Evolutionary conservation across 257 asterid species (phyloP), one percentile per base, ranked within the genome.

Genomic region (Fraxinus anomala): DNA sequence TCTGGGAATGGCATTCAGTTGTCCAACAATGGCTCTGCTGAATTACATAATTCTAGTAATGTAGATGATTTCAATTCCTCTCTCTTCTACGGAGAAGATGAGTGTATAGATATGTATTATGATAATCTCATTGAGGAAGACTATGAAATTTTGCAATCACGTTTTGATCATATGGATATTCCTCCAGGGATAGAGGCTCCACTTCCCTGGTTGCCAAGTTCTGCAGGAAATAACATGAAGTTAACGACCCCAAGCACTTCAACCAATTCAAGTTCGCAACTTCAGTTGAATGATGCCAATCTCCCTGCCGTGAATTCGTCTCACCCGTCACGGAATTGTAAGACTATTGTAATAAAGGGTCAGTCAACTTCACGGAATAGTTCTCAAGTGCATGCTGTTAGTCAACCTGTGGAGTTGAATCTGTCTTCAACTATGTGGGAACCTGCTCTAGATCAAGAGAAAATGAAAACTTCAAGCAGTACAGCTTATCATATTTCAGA

Each of bases 181-280:
- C 98, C 98, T 37, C 88, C 98, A 44, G 96, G 97, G 24, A 87
- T 91, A 51, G 98, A 92, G 92, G 92, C 85, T 19, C 81, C 91
- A 24, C 75, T 91, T 72, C 99, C 97, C 73, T 92, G 95, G 97
- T 83, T 90, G 73, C 75, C 77, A 9, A 71, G 72, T 73, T 79
- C 87, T 61, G 70, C 82, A 24, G 54, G 34, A 49, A 79, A 79
- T 73, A 82, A 82, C 65, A 69, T 68, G 56, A 84, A 80, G 81
- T 68, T 81, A 33, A 73, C 88, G 42, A 36, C 75, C 42, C 70
- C 83, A 73, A 76, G 87, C 82, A 79, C 85, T 73, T 83, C 96
- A 59, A 76, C 80, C 30, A 13, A 77, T 77, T 65, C 86, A 78
- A 70, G 76, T 74, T 76, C 77, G n/a, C 82, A 74, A 49, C 75